Percentiles rank a stretch among this genome's conserved stretches.
phyloP scores from a whole-genome alignment of 2,329 filamentous ascomycete species.

The Epichloe scottii region DNA sequence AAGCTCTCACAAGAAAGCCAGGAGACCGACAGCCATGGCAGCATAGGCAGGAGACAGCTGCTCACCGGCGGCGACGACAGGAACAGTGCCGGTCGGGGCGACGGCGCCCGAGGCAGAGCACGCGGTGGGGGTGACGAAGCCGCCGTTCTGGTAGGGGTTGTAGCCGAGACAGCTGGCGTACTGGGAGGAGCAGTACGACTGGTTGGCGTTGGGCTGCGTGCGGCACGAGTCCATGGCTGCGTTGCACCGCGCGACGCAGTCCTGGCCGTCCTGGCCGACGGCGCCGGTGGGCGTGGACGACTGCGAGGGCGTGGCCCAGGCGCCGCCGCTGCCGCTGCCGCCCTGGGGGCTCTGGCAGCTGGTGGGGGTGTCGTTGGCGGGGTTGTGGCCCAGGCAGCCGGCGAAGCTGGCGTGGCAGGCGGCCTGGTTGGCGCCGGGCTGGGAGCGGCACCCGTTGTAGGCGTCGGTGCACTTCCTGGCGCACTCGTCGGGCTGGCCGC shows the following conservation, averaged over 20 bases:
- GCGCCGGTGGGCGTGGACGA: neutral
- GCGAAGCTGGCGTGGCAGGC: too few relatives aligned
- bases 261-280: neutral
- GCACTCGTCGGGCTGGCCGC: too few relatives aligned
- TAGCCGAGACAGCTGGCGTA: slow-evolving; percentile 3
- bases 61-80: neutral
- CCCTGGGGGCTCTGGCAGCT: too few relatives aligned
- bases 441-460: neutral
- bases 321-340: too few relatives aligned
- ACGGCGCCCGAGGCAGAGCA: neutral
- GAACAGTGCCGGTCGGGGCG: neutral
- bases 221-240: neutral
- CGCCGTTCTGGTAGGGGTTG: neutral
- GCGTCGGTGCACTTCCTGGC: neutral
- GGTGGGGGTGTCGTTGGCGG: too few relatives aligned
- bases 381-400: too few relatives aligned
- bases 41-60: slow-evolving; percentile 2
- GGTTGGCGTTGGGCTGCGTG: neutral
- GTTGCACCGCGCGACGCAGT: slow-evolving; percentile 1
- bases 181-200: neutral
- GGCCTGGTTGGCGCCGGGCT: neutral
- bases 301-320: too few relatives aligned
- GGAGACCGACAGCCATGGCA: slow-evolving; percentile 1
- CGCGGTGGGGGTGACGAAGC: neutral
- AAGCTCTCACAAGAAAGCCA: neutral